Conservation (phyloP, 2,329 filamentous ascomycete species). For the Cladosporium sp. region DNA sequence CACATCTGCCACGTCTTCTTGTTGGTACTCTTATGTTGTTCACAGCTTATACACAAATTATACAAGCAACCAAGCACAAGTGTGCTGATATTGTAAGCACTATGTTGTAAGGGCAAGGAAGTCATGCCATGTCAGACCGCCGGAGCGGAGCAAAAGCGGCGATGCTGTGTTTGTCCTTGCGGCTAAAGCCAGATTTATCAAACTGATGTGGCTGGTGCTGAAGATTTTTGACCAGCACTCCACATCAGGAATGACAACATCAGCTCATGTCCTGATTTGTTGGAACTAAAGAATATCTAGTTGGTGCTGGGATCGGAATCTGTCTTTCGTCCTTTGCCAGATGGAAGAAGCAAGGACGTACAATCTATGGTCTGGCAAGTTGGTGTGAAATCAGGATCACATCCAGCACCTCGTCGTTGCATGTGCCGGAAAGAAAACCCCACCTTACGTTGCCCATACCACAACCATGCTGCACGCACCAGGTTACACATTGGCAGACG, state of each 20-base stretch:
- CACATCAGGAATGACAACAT: neutral
- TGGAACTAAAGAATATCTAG: too few relatives aligned
- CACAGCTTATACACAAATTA: neutral
- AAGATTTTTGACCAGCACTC: neutral
- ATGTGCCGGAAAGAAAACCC: too few relatives aligned
- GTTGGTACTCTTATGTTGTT: neutral
- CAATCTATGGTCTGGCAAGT: too few relatives aligned
- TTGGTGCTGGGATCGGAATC: too few relatives aligned
- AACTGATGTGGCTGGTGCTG: neutral
- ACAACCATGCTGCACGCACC: too few relatives aligned
- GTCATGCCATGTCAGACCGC: neutral
- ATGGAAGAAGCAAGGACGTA: too few relatives aligned
- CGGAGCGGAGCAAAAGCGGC: constrained; percentile 4
- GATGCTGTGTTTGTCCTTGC: neutral
- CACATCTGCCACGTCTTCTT: neutral
- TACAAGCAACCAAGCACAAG: neutral
- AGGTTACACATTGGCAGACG: too few relatives aligned
- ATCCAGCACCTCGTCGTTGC: too few relatives aligned
- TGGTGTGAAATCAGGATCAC: too few relatives aligned
- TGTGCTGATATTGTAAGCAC: neutral
- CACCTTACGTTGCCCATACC: too few relatives aligned
- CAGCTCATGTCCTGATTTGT: neutral
- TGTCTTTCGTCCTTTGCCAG: too few relatives aligned
- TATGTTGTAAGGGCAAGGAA: neutral
- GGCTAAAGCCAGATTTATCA: constrained; percentile 7